Percentiles rank a stretch among this genome's conserved stretches.
Conservation (phyloP, 1,139 yeast species). For the Candida freyschussii region DNA sequence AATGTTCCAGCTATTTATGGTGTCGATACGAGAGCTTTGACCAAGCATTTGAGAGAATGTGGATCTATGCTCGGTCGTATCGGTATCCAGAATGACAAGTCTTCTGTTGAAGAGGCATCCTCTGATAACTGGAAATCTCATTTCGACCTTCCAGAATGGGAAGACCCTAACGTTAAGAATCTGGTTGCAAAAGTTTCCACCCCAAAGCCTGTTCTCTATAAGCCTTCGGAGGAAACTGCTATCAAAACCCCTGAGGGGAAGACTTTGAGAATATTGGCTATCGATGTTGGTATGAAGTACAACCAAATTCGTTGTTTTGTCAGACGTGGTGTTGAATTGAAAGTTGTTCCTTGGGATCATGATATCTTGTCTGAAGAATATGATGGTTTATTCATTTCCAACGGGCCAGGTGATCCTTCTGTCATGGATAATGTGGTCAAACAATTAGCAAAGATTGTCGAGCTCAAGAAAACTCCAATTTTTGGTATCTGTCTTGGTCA, state of each 20-base stretch:
- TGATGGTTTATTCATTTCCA: slow-evolving; percentile 94
- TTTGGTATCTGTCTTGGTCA: slow-evolving; percentile 99
- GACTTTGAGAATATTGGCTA: slow-evolving; percentile 74
- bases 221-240: slow-evolving; percentile 50
- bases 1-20: slow-evolving; percentile 96
- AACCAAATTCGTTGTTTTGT: slow-evolving; percentile 97
- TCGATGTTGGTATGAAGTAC: slow-evolving; percentile 97
- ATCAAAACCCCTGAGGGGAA: slow-evolving; percentile 68
- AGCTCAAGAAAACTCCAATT: slow-evolving; percentile 66
- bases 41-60: slow-evolving; percentile 84
- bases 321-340: slow-evolving; percentile 90
- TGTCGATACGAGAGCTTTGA: slow-evolving; percentile 93
- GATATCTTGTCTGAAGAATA: slow-evolving; percentile 74
- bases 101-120: slow-evolving; percentile 38
- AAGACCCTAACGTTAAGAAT: slow-evolving; percentile 87
- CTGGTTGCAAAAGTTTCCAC: slow-evolving; percentile 88
- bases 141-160: slow-evolving; percentile 82
- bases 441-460: slow-evolving; percentile 53
- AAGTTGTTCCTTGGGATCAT: slow-evolving; percentile 95
- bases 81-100: slow-evolving; percentile 50
- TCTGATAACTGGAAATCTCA: slow-evolving; percentile 51
- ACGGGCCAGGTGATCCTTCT: slow-evolving; percentile 99
- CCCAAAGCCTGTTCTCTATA: slow-evolving; percentile 68
- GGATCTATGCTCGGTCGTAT: slow-evolving; percentile 93
- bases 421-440: slow-evolving; percentile 65